phyloP scores from a whole-genome alignment of 1,284 basidiomycete genomes.

The Sparassis latifolia region DNA sequence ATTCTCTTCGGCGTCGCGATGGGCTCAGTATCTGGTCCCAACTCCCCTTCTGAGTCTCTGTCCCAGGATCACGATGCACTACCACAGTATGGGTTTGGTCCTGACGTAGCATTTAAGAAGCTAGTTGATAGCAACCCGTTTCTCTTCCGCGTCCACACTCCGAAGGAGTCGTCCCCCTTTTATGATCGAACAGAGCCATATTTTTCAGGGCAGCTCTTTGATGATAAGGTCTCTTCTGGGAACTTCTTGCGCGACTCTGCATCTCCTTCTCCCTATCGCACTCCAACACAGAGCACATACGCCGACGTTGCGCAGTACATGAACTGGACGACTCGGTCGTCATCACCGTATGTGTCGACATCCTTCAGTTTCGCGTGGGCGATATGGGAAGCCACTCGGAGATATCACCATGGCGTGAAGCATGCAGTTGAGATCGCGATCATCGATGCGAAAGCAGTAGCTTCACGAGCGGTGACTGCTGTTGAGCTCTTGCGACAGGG shows the following conservation, averaged over 20 bases:
- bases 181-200: conserved; percentile 48
- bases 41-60: conserved; percentile 5
- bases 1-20: neutral
- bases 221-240: conserved; percentile 26
- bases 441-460: conserved; percentile 58
- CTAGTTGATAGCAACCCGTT: conserved; percentile 61
- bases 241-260: conserved; percentile 10
- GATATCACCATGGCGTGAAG: conserved; percentile 62
- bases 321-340: conserved; percentile 66
- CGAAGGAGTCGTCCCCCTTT: conserved; percentile 48
- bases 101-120: conserved; percentile 52
- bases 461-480: conserved; percentile 53
- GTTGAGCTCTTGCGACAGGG: conserved; percentile 52
- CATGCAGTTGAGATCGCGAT: conserved; percentile 71
- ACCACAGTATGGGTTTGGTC: conserved; percentile 67
- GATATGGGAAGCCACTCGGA: conserved; percentile 71
- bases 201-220: conserved; percentile 59
- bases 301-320: conserved; percentile 59
- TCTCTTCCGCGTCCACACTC: conserved; percentile 73
- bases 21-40: conserved; percentile 3
- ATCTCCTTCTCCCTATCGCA: conserved; percentile 14
- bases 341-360: conserved; percentile 63
- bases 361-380: conserved; percentile 77
- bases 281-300: conserved; percentile 36
- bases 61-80: conserved; percentile 27